Percentiles rank a stretch among this genome's conserved stretches.
Conservation (phyloP, 192 early-diverging fungal genomes). For the Umbelopsis ramanniana region DNA sequence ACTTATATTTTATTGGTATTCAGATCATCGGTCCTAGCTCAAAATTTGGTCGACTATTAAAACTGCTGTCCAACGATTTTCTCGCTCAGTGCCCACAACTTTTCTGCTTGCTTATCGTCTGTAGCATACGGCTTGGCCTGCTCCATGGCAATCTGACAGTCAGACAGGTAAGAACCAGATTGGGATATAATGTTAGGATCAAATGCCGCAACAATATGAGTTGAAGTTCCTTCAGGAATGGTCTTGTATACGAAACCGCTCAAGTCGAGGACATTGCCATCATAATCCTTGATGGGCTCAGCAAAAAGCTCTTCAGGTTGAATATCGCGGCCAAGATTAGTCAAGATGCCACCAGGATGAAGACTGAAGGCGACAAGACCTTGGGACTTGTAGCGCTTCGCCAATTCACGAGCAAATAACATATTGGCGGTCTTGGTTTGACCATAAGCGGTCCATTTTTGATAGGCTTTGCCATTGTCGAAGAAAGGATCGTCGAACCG, state of each 20-base stretch:
- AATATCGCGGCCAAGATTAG: neutral
- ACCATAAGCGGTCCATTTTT: conserved; percentile 11
- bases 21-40: too few relatives aligned
- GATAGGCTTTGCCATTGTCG: neutral
- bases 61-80: too few relatives aligned
- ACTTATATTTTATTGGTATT: too few relatives aligned
- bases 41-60: too few relatives aligned
- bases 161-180: neutral
- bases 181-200: neutral
- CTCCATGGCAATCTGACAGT: neutral
- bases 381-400: neutral
- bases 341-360: conserved; percentile 7
- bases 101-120: neutral
- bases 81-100: neutral
- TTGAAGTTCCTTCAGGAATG: neutral
- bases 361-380: conserved; percentile 15
- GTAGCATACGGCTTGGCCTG: neutral
- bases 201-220: neutral
- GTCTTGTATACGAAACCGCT: neutral
- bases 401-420: conserved; percentile 43
- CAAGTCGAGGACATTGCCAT: neutral
- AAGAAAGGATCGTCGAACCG: neutral
- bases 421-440: conserved; percentile 58
- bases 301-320: neutral
- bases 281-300: neutral